Evolutionary conservation across 768 basidiomycete genomes (phyloP), one percentile per base, ranked within the genome.

Genomic region (Tulasnella sp.): DNA sequence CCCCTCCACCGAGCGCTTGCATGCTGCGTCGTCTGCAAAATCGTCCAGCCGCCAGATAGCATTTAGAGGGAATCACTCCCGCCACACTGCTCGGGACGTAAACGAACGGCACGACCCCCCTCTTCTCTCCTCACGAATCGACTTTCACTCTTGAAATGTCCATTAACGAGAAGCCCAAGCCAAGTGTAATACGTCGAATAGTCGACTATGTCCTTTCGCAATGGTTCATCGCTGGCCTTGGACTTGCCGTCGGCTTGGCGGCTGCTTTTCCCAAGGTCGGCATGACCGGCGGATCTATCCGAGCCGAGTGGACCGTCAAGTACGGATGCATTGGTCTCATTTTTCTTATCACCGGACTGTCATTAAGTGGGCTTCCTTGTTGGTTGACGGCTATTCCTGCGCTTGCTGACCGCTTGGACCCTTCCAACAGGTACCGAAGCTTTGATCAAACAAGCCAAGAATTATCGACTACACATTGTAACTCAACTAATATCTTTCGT

Each of bases 171-270:
- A 67, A 67, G 29, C 15, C 26, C 26, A 67, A 67, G 32, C 61
- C 61, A 35, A 67, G 61, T 26, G 61, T 15, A 67, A 20, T 72
- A 32, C 69, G 77, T 39, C 69, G 75, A 51, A 48, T 67, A 26
- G n/a, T 78, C 75, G 40, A 32, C 29, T 80, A 78, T 73, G 37
- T 78, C 29, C 26, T 80, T 26, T 73, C 77, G 11, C 79, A 80
- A 67, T 82, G 83, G 83, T 82, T 83, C 80, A 71, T 83, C 3
- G 80, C 82, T 44, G 81, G 81, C 26, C 78, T 83, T 20, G 83
- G 81, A 2, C 71, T 83, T 18, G 79, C 79, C 11, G 80, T 83
- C 20, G 78, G 79, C 5, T 80, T 83, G 37, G 61, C 61, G 32
- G 82, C 81, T 81, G 71, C 81, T 11, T 83, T 80, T 46, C 82